Base-by-base conservation (phyloP, 148 eudicot genomes). In the Silene uniflora region DNA sequence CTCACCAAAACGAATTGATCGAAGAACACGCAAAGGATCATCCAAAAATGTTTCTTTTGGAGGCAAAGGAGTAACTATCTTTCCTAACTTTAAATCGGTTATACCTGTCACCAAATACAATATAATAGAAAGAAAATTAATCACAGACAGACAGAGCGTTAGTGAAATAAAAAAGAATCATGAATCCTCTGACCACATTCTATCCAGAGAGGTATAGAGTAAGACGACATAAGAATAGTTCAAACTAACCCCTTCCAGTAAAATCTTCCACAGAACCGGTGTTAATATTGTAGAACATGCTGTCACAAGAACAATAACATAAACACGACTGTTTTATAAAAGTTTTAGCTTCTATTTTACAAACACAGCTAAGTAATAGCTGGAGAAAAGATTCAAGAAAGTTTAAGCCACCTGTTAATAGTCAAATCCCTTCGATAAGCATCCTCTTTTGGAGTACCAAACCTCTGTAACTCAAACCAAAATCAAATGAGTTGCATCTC, bases 371-470 rank as follows among this genome's bases (percentile, higher is more conserved):
- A n/a, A 62, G 39, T 44, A 18, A 54, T 71, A 11, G 29, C 52
- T 62, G 47, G 52, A n/a, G 60, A 69, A 69, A 23, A n/a, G 13
- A 52, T 10, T 35, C 39, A 21, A 19, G 55, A 25, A 67, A 17
- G 62, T 55, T 12, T 23, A 71, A 69, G 55, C 60, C 85, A 93
- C 98, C 98, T 93, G 80, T 93, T 95, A 78, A 95, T 95, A 21
- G 99, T 95, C 78, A 95, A 86, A 88, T 95, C 99, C 86, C 99
- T 92, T 73, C 99, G 79, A 72, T 83, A 92, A 60, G 97, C 99
- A 92, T 95, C 99, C 83, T 92, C 92, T 86, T 90, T 72, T 13
- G 99, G 88, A 62, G 96, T 88, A 76, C 99, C 99, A 87, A 95
- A 95, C 81, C 84, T 93, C 98, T 91, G 89, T 27, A 79, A 78